Percentiles rank a stretch among this genome's conserved stretches.
These are phyloP conservation scores for Hyphopichia homilentoma DNA, from an alignment of 805 yeast species.

Conservation along the genomic window DNA sequence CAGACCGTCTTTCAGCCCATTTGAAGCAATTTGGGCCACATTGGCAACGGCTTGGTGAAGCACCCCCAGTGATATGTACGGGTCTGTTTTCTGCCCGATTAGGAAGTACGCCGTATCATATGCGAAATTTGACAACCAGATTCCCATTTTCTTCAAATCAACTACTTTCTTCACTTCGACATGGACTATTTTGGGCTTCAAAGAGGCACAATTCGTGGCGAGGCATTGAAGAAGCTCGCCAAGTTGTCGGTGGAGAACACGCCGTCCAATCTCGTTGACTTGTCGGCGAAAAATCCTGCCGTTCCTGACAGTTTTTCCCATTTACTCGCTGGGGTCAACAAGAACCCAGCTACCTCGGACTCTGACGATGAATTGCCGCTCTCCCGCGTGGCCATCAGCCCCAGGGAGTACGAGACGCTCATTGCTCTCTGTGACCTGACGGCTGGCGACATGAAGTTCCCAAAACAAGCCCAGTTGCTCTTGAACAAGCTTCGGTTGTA, in stretches of 20 bases:
- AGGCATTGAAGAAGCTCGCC: constrained; percentile 36
- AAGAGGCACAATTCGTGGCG: constrained; percentile 37
- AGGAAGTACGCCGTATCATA: too few relatives aligned
- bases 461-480: constrained; percentile 38
- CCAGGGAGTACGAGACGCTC: constrained; percentile 54
- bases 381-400: constrained; percentile 40
- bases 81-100: too few relatives aligned
- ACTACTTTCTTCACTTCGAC: constrained; percentile 1
- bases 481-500: constrained; percentile 44
- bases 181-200: constrained; percentile 39
- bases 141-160: background rate
- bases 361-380: constrained; percentile 5
- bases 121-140: too few relatives aligned
- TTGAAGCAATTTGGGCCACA: too few relatives aligned
- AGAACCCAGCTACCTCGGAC: background rate
- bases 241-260: constrained; percentile 25
- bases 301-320: background rate
- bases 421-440: constrained; percentile 50
- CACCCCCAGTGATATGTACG: too few relatives aligned
- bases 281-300: background rate
- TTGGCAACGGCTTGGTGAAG: too few relatives aligned
- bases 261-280: constrained; percentile 5
- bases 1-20: too few relatives aligned
- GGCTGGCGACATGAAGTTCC: constrained; percentile 21
- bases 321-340: background rate